phyloP scores from a whole-genome alignment of 768 basidiomycete species.

The Paxillus rubicundulus region DNA sequence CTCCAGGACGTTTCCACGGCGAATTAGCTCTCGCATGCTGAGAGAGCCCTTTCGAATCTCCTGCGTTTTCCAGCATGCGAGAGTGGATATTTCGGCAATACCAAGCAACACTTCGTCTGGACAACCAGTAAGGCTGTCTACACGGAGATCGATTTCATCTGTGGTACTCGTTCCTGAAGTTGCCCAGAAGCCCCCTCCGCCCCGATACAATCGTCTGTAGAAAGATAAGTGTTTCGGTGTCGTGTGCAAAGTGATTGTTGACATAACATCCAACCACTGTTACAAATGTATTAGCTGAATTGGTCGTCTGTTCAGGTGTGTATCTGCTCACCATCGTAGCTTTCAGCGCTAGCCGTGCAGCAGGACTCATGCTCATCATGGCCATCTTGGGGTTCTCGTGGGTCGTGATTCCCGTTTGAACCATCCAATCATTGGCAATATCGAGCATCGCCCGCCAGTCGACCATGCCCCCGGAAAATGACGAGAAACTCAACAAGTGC shows the following conservation, averaged over 20 bases:
- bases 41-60: slow-evolving; percentile 64
- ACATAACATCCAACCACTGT: slow-evolving; percentile 79
- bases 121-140: slow-evolving; percentile 73
- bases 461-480: slow-evolving; percentile 63
- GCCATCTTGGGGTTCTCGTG: slow-evolving; percentile 64
- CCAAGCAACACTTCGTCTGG: slow-evolving; percentile 76
- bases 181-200: slow-evolving; percentile 47
- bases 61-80: slow-evolving; percentile 71
- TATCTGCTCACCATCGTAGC: slow-evolving; percentile 67
- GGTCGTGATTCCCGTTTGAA: slow-evolving; percentile 57
- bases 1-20: slow-evolving; percentile 71
- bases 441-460: slow-evolving; percentile 72
- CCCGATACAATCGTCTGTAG: slow-evolving; percentile 64
- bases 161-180: slow-evolving; percentile 26
- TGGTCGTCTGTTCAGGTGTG: background rate
- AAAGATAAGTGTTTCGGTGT: slow-evolving; percentile 65
- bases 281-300: slow-evolving; percentile 15
- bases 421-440: slow-evolving; percentile 75
- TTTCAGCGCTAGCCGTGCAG: slow-evolving; percentile 62
- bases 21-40: slow-evolving; percentile 71
- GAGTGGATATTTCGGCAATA: slow-evolving; percentile 68
- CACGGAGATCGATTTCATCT: slow-evolving; percentile 47
- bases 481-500: slow-evolving; percentile 71
- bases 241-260: slow-evolving; percentile 57
- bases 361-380: slow-evolving; percentile 52